Conservation (phyloP, 208 protist species). For the Blastocrithidia nonstop region DNA sequence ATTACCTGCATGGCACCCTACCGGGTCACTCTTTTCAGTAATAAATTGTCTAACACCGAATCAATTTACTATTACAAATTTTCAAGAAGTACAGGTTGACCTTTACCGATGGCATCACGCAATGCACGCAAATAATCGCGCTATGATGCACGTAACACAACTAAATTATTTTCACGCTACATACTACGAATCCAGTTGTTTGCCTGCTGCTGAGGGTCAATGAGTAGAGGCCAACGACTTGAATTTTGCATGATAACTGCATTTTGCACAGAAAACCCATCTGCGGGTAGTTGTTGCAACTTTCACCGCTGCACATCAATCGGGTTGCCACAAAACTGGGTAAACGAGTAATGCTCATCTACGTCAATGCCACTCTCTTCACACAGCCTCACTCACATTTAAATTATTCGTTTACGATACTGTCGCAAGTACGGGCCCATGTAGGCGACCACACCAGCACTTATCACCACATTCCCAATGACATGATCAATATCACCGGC, state of each 20-base stretch:
- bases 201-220: slow-evolving; percentile 91
- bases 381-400: slow-evolving; percentile 65
- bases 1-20: slow-evolving; percentile 83
- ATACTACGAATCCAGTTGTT: slow-evolving; percentile 91
- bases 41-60: slow-evolving; percentile 94
- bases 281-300: slow-evolving; percentile 84
- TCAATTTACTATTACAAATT: slow-evolving; percentile 94
- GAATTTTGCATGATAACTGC: slow-evolving; percentile 87
- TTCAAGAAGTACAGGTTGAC: slow-evolving; percentile 91
- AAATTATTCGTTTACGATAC: slow-evolving; percentile 72
- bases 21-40: slow-evolving; percentile 89
- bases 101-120: slow-evolving; percentile 88
- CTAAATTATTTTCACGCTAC: slow-evolving; percentile 73
- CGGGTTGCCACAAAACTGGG: slow-evolving; percentile 77
- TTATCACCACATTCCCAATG: slow-evolving; percentile 90
- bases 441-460: slow-evolving; percentile 91
- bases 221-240: slow-evolving; percentile 84
- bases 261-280: slow-evolving; percentile 89
- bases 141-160: slow-evolving; percentile 72
- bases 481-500: slow-evolving; percentile 74
- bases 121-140: slow-evolving; percentile 72
- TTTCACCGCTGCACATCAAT: slow-evolving; percentile 89
- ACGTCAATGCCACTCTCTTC: slow-evolving; percentile 51
- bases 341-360: slow-evolving; percentile 72
- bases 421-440: slow-evolving; percentile 90